These are phyloP conservation scores for Aspergillus sclerotiicarbonarius DNA, from an alignment of 495 filamentous ascomycete genomes.

Conservation along the genomic window DNA sequence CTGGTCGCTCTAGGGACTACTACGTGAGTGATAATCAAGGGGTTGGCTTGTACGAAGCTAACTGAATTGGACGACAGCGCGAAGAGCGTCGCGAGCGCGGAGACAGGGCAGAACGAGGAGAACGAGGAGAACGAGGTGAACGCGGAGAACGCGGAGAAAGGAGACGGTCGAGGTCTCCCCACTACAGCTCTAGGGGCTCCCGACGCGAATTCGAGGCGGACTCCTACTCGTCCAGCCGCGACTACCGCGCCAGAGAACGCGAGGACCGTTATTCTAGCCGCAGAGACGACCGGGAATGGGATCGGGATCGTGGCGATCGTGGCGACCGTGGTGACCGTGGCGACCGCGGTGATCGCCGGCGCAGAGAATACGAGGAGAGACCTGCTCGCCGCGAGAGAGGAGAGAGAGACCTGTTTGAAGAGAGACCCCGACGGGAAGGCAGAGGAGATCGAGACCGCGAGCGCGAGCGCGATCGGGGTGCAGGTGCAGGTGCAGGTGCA, in stretches of 20 bases:
- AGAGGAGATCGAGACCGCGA: slow-evolving; percentile 43
- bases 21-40: slow-evolving; percentile 50
- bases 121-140: slow-evolving; percentile 53
- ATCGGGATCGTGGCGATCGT: slow-evolving; percentile 68
- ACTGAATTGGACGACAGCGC: slow-evolving; percentile 34
- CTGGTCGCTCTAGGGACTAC: slow-evolving; percentile 72
- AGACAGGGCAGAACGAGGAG: slow-evolving; percentile 52
- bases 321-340: slow-evolving; percentile 59
- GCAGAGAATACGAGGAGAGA: slow-evolving; percentile 64
- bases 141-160: slow-evolving; percentile 56
- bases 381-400: slow-evolving; percentile 56
- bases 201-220: slow-evolving; percentile 73
- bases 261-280: slow-evolving; percentile 80
- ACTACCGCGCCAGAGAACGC: slow-evolving; percentile 85
- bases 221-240: slow-evolving; percentile 84
- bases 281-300: slow-evolving; percentile 64
- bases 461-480: slow-evolving; percentile 31
- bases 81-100: slow-evolving; percentile 51
- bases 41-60: slow-evolving; percentile 5
- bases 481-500: slow-evolving; percentile 23
- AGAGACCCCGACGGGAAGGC: slow-evolving; percentile 57
- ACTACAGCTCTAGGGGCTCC: slow-evolving; percentile 57
- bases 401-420: slow-evolving; percentile 60
- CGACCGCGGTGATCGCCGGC: slow-evolving; percentile 33
- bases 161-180: slow-evolving; percentile 74